These are phyloP conservation scores for Macrophomina phaseolina DNA, from an alignment of 2,329 filamentous ascomycete genomes.

Conservation along the genomic window DNA sequence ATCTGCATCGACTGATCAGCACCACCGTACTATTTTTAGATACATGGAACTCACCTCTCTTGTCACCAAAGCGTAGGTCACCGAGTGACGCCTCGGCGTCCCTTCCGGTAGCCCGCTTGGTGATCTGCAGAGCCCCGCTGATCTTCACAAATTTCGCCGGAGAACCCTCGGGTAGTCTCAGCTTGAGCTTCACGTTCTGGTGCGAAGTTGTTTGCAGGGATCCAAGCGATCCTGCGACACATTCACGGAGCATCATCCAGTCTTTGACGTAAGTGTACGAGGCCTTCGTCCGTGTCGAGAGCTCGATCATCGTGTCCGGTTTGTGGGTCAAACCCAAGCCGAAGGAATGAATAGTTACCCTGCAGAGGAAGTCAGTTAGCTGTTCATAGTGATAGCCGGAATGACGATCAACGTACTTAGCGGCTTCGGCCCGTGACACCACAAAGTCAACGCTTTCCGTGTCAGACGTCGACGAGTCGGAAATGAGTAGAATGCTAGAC, in stretches of 20 bases:
- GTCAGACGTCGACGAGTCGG: conserved; percentile 94
- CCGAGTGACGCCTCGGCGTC: conserved; percentile 93
- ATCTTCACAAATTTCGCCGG: conserved; percentile 99
- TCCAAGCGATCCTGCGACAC: conserved; percentile 89
- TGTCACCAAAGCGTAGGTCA: conserved; percentile 93
- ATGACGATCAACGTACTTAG: conserved; percentile 70
- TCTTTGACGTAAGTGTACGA: conserved; percentile 99
- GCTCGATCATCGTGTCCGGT: conserved; percentile 97
- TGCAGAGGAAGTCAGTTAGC: conserved; percentile 42
- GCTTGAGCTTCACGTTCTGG: conserved; percentile 95
- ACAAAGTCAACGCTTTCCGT: conserved; percentile 97
- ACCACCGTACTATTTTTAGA: background rate
- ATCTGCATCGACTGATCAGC: conserved; percentile 58
- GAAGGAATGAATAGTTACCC: conserved; percentile 94
- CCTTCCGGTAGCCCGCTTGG: conserved; percentile 90
- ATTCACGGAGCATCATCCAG: conserved; percentile 99
- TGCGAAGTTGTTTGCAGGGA: conserved; percentile 94
- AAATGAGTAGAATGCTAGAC: conserved; percentile 94
- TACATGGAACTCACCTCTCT: conserved; percentile 60
- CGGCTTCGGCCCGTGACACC: conserved; percentile 92
- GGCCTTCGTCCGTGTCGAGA: conserved; percentile 93
- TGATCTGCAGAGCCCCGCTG: conserved; percentile 92
- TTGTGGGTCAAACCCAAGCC: conserved; percentile 96
- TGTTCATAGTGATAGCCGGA: background rate
- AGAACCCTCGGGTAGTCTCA: conserved; percentile 92